Percentiles rank a stretch among this genome's conserved stretches.
phyloP scores from a whole-genome alignment of 2,329 filamentous ascomycete species.

The Calonectria pauciramosa region DNA sequence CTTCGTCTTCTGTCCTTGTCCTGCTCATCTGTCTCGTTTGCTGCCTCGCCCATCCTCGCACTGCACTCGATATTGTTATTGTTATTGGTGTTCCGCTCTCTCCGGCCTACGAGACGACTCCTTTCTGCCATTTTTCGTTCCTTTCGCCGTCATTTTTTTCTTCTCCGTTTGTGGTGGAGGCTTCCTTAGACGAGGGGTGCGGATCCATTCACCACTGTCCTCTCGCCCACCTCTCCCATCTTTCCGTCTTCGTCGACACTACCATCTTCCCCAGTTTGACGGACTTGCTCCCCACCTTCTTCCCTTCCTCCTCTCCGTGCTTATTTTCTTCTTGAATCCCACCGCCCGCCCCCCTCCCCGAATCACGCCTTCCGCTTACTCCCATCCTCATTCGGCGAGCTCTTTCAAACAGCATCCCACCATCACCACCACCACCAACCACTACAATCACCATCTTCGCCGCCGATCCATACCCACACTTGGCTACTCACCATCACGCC shows the following conservation, averaged over 20 bases:
- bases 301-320: background rate
- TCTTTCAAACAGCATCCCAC: background rate
- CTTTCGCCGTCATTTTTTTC: background rate
- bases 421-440: constrained; percentile 6
- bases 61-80: background rate
- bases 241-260: constrained; percentile 2
- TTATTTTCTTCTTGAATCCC: constrained; percentile 24
- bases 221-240: constrained; percentile 6
- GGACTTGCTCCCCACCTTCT: constrained; percentile 1
- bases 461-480: constrained; percentile 24
- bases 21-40: background rate
- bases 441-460: constrained; percentile 11
- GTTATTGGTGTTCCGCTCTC: background rate
- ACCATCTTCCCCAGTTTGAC: background rate
- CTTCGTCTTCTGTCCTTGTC: background rate
- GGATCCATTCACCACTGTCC: constrained; percentile 14
- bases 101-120: background rate
- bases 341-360: background rate
- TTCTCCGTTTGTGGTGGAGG: constrained; percentile 6
- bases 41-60: background rate
- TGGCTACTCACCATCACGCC: constrained; percentile 2
- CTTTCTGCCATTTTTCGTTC: background rate
- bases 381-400: constrained; percentile 7
- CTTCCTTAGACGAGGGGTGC: constrained; percentile 17
- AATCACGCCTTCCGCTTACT: background rate